Conservation (phyloP, 768 basidiomycete genomes). For the Naganishia onofrii region DNA sequence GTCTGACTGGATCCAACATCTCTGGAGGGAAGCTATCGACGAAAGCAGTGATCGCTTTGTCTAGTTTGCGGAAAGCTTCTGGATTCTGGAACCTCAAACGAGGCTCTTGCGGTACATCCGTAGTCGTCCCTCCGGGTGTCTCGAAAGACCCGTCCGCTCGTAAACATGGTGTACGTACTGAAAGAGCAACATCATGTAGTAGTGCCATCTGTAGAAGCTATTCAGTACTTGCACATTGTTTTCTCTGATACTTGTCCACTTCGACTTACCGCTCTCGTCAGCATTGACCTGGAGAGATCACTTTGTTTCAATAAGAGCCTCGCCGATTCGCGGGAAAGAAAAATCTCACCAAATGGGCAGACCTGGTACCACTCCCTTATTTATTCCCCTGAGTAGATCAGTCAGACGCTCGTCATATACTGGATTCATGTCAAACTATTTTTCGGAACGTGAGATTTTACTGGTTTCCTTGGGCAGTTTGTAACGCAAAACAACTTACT, state of each 20-base stretch:
- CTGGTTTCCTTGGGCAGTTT: neutral
- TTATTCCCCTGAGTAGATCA: constrained; percentile 24
- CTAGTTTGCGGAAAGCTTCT: constrained; percentile 17
- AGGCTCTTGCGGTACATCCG: neutral
- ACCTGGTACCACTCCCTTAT: constrained; percentile 4
- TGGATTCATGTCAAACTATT: neutral
- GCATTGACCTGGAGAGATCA: constrained; percentile 10
- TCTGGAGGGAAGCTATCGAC: constrained; percentile 24
- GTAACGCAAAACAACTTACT: neutral
- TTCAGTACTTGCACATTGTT: neutral
- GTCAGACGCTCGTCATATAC: constrained; percentile 19
- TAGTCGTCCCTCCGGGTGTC: neutral
- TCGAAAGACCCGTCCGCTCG: neutral
- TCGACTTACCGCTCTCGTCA: constrained; percentile 1
- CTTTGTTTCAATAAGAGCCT: neutral
- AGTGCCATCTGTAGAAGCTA: neutral
- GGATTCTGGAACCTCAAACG: constrained; percentile 13
- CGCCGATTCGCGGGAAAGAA: neutral
- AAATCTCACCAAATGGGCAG: constrained; percentile 14
- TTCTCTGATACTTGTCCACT: too few relatives aligned
- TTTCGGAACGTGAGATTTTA: neutral
- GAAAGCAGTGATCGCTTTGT: constrained; percentile 23
- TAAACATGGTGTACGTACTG: constrained; percentile 3
- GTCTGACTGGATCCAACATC: constrained; percentile 24
- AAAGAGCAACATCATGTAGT: constrained; percentile 2